Base-by-base conservation (phyloP, 176 grass and related monocot species). In the Musa beccarii region DNA sequence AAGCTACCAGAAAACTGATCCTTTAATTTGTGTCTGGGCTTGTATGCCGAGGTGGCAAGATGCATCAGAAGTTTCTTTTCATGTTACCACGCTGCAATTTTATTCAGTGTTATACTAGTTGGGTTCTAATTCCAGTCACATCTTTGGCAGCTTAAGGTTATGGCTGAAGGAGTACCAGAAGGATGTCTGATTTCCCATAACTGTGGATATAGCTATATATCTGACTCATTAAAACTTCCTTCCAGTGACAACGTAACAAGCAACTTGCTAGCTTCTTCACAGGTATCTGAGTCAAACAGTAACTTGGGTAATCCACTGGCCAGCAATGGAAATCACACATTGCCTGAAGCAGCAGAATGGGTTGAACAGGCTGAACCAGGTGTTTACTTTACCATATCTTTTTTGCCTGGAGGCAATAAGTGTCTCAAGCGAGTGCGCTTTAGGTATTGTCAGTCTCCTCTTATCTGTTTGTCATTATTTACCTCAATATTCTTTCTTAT, bases 291-390 rank as follows among this genome's bases (percentile, higher is more conserved):
- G 78, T 82, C 81, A 16, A 85, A 57, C 83, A 76, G 8, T 51
- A 68, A 69, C 26, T 57, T 77, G 43, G 43, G 16, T 54, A 54
- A 71, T 75, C 24, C 24, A 24, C 72, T 54, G 29, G 52, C 78
- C 7, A 67, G 67, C 83, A 85, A 84, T n/a, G 81, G 71, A 61
- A 79, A 81, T 56, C 71, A 65, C 53, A 76, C n/a, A 61, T 65
- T 61, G 50, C 64, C 56, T 66, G 80, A 91, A n/a, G 68, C 22
- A 25, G 20, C 62, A 13, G 86, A 96, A 83, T 87, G 79, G 76
- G 78, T 85, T 14, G 88, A 96, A 72, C 84, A 91, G 71, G 82
- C 90, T 77, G 88, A 96, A 77, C 77, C 53, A 11, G 88, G 88
- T 19, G 79, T 96, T 76, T 87, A 89, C 86, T 86, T 91, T 55